These are phyloP conservation scores for Debaryomyces robertsiae DNA, from an alignment of 1,139 yeast species.

Conservation along the genomic window DNA sequence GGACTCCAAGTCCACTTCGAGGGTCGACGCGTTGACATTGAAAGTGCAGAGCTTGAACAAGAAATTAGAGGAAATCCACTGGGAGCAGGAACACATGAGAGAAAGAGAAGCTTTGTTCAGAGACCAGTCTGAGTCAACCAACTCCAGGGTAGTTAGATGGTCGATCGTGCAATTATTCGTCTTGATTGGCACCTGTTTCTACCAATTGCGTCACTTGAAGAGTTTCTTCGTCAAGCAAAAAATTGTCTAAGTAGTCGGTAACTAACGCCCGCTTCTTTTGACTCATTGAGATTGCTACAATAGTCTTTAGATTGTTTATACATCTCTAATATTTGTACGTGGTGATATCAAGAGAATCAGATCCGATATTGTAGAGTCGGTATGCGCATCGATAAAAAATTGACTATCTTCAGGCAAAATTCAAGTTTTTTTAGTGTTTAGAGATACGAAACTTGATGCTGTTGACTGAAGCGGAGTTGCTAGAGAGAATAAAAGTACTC, in stretches of 20 bases:
- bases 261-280: too few relatives aligned
- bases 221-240: constrained; percentile 54
- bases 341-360: too few relatives aligned
- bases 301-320: too few relatives aligned
- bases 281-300: too few relatives aligned
- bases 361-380: too few relatives aligned
- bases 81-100: constrained; percentile 50
- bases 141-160: constrained; percentile 50
- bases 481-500: constrained; percentile 22
- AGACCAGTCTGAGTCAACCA: constrained; percentile 50
- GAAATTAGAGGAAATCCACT: constrained; percentile 46
- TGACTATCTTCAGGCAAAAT: too few relatives aligned
- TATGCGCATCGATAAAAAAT: too few relatives aligned
- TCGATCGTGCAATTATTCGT: constrained; percentile 48
- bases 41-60: constrained; percentile 43
- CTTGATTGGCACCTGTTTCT: constrained; percentile 50
- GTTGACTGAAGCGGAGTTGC: constrained; percentile 22
- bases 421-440: too few relatives aligned
- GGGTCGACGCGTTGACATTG: constrained; percentile 46
- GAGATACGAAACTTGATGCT: not conserved
- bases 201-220: constrained; percentile 54
- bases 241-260: constrained; percentile 36
- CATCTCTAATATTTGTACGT: too few relatives aligned
- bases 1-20: constrained; percentile 48
- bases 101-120: constrained; percentile 51